A percentile compares a stretch with the other conserved stretches of the same genome.
These are phyloP conservation scores for Helenozyma baotianmanensis DNA, from an alignment of 805 yeast species.

Conservation along the genomic window DNA sequence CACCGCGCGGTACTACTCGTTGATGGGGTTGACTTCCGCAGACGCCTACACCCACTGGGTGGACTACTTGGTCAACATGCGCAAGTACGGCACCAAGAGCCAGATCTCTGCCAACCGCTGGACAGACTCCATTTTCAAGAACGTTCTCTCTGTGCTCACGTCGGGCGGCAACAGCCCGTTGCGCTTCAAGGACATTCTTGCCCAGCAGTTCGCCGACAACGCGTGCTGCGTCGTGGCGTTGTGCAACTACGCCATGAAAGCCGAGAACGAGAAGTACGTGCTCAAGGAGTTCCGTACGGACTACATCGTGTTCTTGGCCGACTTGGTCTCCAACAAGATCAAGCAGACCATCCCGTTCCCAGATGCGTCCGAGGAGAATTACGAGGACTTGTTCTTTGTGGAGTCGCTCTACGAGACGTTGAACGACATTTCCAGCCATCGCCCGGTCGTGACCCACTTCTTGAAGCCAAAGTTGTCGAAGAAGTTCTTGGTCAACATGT, in stretches of 20 bases:
- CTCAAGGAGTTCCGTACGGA: conserved; percentile 21
- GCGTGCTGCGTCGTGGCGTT: conserved; percentile 21
- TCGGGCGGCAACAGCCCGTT: conserved; percentile 14
- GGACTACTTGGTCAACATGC: conserved; percentile 23
- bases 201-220: conserved; percentile 21
- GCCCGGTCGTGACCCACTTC: conserved; percentile 8
- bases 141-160: conserved; percentile 16
- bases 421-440: conserved; percentile 17
- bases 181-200: conserved; percentile 14
- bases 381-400: conserved; percentile 22
- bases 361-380: conserved; percentile 20
- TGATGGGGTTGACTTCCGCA: conserved; percentile 24
- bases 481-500: conserved; percentile 25
- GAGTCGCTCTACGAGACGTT: conserved; percentile 29
- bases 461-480: conserved; percentile 24
- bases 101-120: conserved; percentile 33
- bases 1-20: conserved; percentile 28
- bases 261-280: conserved; percentile 14
- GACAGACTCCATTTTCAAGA: conserved; percentile 25
- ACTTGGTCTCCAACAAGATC: conserved; percentile 13
- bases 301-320: conserved; percentile 21
- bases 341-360: conserved; percentile 23
- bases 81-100: conserved; percentile 16
- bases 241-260: conserved; percentile 23
- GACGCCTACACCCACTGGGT: conserved; percentile 22